phyloP scores from a whole-genome alignment of 257 asterid species.

The Thymus mandschuricus region DNA sequence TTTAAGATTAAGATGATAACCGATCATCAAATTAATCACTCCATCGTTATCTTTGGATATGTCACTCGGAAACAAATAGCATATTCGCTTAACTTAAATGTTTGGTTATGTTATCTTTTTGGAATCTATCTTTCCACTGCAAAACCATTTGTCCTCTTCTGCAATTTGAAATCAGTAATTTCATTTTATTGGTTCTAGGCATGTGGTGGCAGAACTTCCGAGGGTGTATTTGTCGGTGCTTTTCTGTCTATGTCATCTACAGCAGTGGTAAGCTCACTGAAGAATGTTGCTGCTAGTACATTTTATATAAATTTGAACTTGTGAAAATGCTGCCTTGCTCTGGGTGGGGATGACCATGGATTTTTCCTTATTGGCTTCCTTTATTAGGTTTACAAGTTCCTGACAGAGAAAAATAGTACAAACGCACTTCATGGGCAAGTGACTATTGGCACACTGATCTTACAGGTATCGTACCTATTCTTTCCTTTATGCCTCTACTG shows the following conservation, averaged over 20 bases:
- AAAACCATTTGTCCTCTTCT: constrained; percentile 9
- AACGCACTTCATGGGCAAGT: constrained; percentile 98
- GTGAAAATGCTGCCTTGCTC: not conserved
- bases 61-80: not conserved
- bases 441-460: constrained; percentile 90
- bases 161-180: constrained; percentile 28
- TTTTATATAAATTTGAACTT: not conserved
- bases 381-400: constrained; percentile 57
- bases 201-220: constrained; percentile 95
- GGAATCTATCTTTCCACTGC: not conserved
- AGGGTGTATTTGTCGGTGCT: constrained; percentile 94
- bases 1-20: constrained; percentile 11
- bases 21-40: not conserved
- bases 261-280: constrained; percentile 76
- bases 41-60: no score
- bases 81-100: constrained; percentile 21
- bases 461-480: constrained; percentile 70
- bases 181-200: constrained; percentile 57
- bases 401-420: constrained; percentile 86
- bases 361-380: constrained; percentile 19
- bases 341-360: not conserved
- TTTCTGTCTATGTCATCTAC: constrained; percentile 99
- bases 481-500: not conserved
- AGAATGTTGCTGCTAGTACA: constrained; percentile 22
- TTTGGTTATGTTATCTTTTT: constrained; percentile 1